Evolutionary conservation across 2,329 filamentous ascomycete genomes (phyloP).

Genomic region (Trichothecium sympodiale): DNA sequence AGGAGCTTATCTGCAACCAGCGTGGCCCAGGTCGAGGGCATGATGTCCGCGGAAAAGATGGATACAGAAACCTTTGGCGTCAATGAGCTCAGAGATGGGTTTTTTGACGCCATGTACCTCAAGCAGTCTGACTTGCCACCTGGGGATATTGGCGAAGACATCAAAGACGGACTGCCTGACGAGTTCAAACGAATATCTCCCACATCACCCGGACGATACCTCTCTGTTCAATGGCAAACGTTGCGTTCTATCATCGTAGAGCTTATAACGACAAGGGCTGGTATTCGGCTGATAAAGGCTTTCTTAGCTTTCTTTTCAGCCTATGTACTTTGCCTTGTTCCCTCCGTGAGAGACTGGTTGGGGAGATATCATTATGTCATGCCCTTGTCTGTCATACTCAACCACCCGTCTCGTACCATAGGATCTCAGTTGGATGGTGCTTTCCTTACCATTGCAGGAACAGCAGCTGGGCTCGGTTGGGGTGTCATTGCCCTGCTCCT

Average conservation of each 20-base stretch:
- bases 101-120: conserved; percentile 37
- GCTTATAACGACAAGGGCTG: conserved; percentile 36
- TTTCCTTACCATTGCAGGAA: conserved; percentile 40
- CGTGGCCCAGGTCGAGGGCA: conserved; percentile 20
- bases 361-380: conserved; percentile 45
- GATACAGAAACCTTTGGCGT: conserved; percentile 30
- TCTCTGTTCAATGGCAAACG: conserved; percentile 35
- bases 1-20: conserved; percentile 17
- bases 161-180: conserved; percentile 32
- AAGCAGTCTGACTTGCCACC: conserved; percentile 18
- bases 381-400: conserved; percentile 44
- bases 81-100: conserved; percentile 31
- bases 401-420: conserved; percentile 43
- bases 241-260: conserved; percentile 24
- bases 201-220: conserved; percentile 32
- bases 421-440: conserved; percentile 47
- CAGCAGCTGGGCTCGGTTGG: conserved; percentile 42
- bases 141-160: conserved; percentile 27
- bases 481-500: conserved; percentile 41
- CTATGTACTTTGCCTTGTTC: conserved; percentile 44
- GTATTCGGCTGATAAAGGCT: conserved; percentile 39
- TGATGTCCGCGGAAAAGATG: conserved; percentile 21
- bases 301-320: conserved; percentile 46
- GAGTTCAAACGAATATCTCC: conserved; percentile 32
- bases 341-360: conserved; percentile 34